Base-by-base conservation (phyloP, 495 filamentous ascomycete genomes). In the Astrothelium subdiscretum region DNA sequence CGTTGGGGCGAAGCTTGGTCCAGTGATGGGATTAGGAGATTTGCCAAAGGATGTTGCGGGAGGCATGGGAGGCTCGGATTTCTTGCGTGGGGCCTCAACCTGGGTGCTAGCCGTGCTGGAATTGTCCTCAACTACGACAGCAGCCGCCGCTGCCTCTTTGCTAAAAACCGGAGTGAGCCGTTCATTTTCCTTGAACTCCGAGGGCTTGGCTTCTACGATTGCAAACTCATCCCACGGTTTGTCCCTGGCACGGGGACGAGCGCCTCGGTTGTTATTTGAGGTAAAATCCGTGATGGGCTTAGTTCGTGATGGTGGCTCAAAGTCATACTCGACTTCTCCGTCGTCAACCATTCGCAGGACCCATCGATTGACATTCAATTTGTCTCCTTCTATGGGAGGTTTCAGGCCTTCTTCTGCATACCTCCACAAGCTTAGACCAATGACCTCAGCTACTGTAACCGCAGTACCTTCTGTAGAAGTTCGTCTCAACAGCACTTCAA, bases 151-250 rank as follows among this genome's bases (percentile, higher is more conserved):
- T 11, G 81, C 71, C 59, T 86, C 81, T 62, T 83, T 78, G 57
- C 82, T 86, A 65, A 81, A 85, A 60, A 86, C 79, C 0, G 91
- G 92, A 3, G 90, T 94, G 13, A 85, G 70, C 32, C 76, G 78
- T 69, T 91, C 82, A 67, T 95, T 92, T 48, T 95, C 89, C 58
- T 83, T 78, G 67, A 87, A 90, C 63, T 92, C 87, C 5, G 80
- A 78, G 52, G 87, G 80, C 0, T 86, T 86, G 1, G 95, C 94
- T 69, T 89, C 83, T 2, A 92, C 89, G 2, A 98, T 77, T 11
- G 88, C 94, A 73, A 98, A 97, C 64, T 97, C 91, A 67, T 97
- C 95, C 72, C 89, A 96, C 1, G 90, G 84, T 64, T 88, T 91
- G 27, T 91, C 87, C 65, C 87, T 81, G 59, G 89, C 83, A 35